Conservation (phyloP, 2,329 filamentous ascomycete genomes). For the Ophiostoma sp. region DNA sequence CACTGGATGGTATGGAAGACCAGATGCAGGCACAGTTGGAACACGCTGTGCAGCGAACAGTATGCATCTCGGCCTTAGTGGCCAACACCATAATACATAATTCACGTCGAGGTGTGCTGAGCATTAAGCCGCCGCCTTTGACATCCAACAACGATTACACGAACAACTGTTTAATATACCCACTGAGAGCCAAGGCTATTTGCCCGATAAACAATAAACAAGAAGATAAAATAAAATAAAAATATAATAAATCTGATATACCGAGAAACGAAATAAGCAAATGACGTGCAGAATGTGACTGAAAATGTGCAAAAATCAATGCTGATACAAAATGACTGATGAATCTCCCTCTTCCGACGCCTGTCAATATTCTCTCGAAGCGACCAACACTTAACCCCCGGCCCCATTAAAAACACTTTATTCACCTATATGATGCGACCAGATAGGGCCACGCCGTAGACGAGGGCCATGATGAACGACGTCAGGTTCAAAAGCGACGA, state of each 20-base stretch:
- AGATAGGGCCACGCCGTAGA: slow-evolving; percentile 76
- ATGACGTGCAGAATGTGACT: not conserved
- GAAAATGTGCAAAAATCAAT: not conserved
- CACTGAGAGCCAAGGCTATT: not conserved
- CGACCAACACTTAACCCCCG: not conserved
- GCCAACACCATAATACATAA: not conserved
- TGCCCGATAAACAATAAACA: not conserved
- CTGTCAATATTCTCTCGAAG: not conserved
- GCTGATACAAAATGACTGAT: not conserved
- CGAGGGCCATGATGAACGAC: slow-evolving; percentile 67
- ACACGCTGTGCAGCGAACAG: not conserved
- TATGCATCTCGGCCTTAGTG: not conserved
- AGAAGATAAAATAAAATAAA: not conserved
- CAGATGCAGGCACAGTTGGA: not conserved
- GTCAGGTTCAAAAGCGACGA: slow-evolving; percentile 78
- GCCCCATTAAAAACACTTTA: not conserved
- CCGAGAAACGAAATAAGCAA: no score
- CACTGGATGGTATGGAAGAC: not conserved
- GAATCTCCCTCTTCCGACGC: not conserved
- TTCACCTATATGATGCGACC: slow-evolving; percentile 53
- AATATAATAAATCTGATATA: not conserved
- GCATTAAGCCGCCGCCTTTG: not conserved
- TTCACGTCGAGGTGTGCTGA: not conserved
- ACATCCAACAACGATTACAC: not conserved
- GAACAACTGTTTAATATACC: slow-evolving; percentile 7